These are phyloP conservation scores for Aspergillus sparsus DNA, from an alignment of 495 filamentous ascomycete species.

Conservation along the genomic window DNA sequence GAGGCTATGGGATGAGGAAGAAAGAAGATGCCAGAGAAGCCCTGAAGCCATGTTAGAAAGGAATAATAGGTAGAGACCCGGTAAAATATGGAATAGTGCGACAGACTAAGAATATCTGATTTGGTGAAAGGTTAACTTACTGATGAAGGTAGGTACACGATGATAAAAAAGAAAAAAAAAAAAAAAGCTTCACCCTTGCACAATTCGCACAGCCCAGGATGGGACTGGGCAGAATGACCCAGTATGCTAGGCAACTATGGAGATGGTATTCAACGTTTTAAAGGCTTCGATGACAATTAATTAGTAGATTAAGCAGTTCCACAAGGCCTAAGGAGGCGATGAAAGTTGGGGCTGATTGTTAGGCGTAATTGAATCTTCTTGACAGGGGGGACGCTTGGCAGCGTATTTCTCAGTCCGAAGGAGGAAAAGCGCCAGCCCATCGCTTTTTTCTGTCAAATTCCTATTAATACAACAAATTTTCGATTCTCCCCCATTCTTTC, in stretches of 20 bases:
- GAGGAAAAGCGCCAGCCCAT: not conserved
- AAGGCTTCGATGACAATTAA: not conserved
- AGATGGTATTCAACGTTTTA: not conserved
- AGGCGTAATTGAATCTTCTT: not conserved
- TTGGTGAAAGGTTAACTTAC: not conserved
- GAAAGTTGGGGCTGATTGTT: not conserved
- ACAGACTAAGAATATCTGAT: not conserved
- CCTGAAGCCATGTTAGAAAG: constrained; percentile 18
- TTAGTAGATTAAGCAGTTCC: not conserved
- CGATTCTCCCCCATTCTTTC: not conserved
- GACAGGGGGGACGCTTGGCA: constrained; percentile 3
- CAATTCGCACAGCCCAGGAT: not conserved
- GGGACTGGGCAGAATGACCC: not conserved
- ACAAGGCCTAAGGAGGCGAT: not conserved
- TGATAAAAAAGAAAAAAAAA: not conserved
- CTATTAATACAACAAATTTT: not conserved
- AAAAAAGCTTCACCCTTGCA: constrained; percentile 2
- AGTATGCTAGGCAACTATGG: not conserved
- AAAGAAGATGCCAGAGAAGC: constrained; percentile 13
- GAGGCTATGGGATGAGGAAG: constrained; percentile 19
- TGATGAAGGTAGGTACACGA: not conserved
- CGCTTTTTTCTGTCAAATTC: too few species aligned
- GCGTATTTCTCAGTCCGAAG: constrained; percentile 3
- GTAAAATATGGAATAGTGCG: not conserved
- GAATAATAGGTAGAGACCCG: not conserved